Conservation (phyloP, 2,329 filamentous ascomycete species). For the Colletotrichum sp. region DNA sequence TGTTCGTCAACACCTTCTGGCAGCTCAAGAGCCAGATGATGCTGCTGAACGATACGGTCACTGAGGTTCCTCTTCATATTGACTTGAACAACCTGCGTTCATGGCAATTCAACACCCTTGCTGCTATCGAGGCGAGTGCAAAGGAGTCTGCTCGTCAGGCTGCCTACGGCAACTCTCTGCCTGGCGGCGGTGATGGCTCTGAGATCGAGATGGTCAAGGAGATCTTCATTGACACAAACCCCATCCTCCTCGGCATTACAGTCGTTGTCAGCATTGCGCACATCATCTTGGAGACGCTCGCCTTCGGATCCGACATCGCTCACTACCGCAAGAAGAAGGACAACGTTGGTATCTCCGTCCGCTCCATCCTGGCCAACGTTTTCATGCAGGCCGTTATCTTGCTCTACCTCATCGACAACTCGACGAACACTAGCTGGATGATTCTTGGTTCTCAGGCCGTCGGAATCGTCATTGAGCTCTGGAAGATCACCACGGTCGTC, state of each 20-base stretch:
- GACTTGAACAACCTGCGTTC: conserved; percentile 80
- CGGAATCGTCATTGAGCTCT: conserved; percentile 73
- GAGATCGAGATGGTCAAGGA: conserved; percentile 99
- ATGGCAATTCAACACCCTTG: conserved; percentile 90
- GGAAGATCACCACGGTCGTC: conserved; percentile 97
- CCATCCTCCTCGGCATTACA: conserved; percentile 86
- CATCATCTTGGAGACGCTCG: conserved; percentile 93
- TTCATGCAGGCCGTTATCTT: conserved; percentile 98
- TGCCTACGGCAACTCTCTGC: conserved; percentile 72
- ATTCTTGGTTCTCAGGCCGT: conserved; percentile 92
- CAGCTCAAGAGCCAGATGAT: conserved; percentile 92
- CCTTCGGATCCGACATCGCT: conserved; percentile 96
- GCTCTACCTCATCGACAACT: conserved; percentile 96
- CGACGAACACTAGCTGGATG: conserved; percentile 98
- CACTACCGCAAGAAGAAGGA: conserved; percentile 99
- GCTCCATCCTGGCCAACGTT: conserved; percentile 94
- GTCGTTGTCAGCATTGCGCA: conserved; percentile 85
- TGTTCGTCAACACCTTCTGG: conserved; percentile 98
- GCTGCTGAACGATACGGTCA: conserved; percentile 87
- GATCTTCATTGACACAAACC: conserved; percentile 91
- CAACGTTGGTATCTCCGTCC: conserved; percentile 94
- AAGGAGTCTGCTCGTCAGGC: conserved; percentile 83
- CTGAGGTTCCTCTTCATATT: conserved; percentile 80
- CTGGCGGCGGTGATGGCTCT: conserved; percentile 84
- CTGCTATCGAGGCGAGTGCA: conserved; percentile 84